Evolutionary conservation across 208 protist genomes (phyloP), one percentile per base, ranked within the genome.

Genomic region (Leishmania lainsoni): DNA sequence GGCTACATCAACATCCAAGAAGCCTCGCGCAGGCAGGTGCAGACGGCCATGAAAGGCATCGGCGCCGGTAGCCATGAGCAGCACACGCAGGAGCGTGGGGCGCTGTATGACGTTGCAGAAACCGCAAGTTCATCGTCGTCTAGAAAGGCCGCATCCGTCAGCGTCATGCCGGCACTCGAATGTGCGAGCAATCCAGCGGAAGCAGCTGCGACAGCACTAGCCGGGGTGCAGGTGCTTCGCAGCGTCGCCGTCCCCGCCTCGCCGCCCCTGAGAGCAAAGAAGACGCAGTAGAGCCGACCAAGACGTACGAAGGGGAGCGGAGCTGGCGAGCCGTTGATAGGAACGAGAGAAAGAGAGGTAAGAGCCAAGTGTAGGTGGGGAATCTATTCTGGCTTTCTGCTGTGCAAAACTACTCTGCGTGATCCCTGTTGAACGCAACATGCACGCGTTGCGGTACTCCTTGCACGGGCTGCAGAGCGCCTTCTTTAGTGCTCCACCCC

Each of bases 1-100:
- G 87, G 76, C 66, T 81, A 85, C 73, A 54, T 83, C 65, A 91
- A 86, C 65, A 78, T 94, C 29, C 68, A 87, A 48, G 79, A 83
- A 26, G 76, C 79, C 39, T 78, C 81, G 32, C 35, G 48, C 32
- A 69, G 80, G 49, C 54, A 81, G 80, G 22, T 56, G 26, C 69
- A 48, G 39, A 3, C 32, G 22, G 22, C 72, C 12, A 16, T n/a
- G 45, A 32, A 26, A 17, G 69, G 22, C 45, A 54, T 6, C 8
- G 22, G 48, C 45, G 20, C 35, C 22, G 39, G 68, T 3, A 48
- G 45, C 68, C 17, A n/a, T 52, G 22, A 51, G 42, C 68, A 48
- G 22, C 68, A 52, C 3, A 0, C 20, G 61, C 61, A 66, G 68
- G 29, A 72, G 68, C 39, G 61, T 17, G 61, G 29, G 29, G 29